Evolutionary conservation across 2,329 filamentous ascomycete genomes (phyloP), one percentile per base, ranked within the genome.

Genomic region (Cyclaneusma minus): DNA sequence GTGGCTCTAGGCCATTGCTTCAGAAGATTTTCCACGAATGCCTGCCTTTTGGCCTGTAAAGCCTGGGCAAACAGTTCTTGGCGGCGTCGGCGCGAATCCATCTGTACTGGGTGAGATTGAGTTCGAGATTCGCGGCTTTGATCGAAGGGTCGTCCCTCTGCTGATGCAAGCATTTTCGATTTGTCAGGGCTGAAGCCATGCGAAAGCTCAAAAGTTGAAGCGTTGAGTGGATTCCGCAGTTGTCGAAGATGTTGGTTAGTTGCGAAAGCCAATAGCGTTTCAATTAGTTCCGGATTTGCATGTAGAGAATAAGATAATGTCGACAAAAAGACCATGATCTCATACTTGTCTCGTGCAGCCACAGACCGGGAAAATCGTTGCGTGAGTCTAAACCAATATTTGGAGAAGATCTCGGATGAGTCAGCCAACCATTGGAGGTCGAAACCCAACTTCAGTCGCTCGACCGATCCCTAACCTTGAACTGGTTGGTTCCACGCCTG

Each of bases 241-340:
- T 3, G 5, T 9, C 30, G 32, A n/a, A 47, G 28, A 15, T 21
- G 17, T 3, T 36, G 31, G 3, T 38, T 28, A 7, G 39, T 43
- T 10, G 44, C 39, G 25, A 50, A 40, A 12, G 45, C 43, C 6
- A 51, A 31, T 4, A 52, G 34, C 1, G 44, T 41, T 14, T 44
- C 36, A 15, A 48, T 27, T 8, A 50, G 18, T n/a, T 33, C 20
- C 13, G 31, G 18, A 3, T 47, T 31, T 5, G 33, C 35, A 7
- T 40, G 13, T 15, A 32, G 20, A 1, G 38, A 37, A 27, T 38
- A 48, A 7, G 40, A 20, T 3, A 51, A 23, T 3, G 40, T 41
- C 4, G 37, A 34, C 7, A 52, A 33, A 10, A 41, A 34, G 3
- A 47, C 33, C 35, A 49, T 45, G 9, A 51, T 28, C 6, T 30